These are phyloP conservation scores for Syzygium grande DNA, from an alignment of 345 rosid species.

Conservation along the genomic window DNA sequence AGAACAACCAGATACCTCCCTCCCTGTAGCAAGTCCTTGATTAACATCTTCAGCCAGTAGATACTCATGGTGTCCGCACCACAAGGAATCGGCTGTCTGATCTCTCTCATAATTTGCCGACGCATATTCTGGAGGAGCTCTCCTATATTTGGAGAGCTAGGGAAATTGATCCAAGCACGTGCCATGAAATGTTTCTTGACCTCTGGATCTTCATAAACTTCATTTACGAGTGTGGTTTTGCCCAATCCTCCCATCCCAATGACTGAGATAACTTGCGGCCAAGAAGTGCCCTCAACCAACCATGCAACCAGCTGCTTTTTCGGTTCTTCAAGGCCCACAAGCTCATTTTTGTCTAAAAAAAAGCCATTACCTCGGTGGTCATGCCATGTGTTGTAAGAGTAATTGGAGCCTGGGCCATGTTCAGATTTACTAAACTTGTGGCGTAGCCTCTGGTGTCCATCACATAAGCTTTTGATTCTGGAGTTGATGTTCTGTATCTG, in stretches of 20 bases:
- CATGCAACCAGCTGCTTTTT: conserved; percentile 10
- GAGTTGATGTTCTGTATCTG: conserved; percentile 12
- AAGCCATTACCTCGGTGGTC: conserved; percentile 11
- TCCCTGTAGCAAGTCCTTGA: conserved; percentile 4
- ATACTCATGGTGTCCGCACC: neutral
- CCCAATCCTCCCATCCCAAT: conserved; percentile 36
- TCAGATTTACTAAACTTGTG: neutral
- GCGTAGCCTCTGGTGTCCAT: conserved; percentile 11
- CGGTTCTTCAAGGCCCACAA: conserved; percentile 24
- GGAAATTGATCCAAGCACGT: conserved; percentile 18
- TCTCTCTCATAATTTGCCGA: conserved; percentile 7
- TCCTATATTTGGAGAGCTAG: conserved; percentile 7
- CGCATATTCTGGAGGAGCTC: conserved; percentile 3
- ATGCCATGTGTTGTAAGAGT: neutral
- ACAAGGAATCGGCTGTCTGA: neutral
- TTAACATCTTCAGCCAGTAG: neutral
- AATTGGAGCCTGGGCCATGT: neutral
- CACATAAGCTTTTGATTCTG: conserved; percentile 3
- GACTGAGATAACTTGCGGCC: conserved; percentile 8
- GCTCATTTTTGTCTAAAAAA: conserved; percentile 14
- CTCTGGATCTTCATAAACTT: conserved; percentile 14
- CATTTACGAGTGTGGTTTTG: conserved; percentile 25
- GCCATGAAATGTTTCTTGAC: conserved; percentile 11
- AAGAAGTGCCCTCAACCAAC: conserved; percentile 2
- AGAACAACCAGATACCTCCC: conserved; percentile 26